A percentile compares a stretch with the other conserved stretches of the same genome.
Evolutionary conservation across 805 yeast genomes (phyloP).

Genomic region (Starmerella vitae): DNA sequence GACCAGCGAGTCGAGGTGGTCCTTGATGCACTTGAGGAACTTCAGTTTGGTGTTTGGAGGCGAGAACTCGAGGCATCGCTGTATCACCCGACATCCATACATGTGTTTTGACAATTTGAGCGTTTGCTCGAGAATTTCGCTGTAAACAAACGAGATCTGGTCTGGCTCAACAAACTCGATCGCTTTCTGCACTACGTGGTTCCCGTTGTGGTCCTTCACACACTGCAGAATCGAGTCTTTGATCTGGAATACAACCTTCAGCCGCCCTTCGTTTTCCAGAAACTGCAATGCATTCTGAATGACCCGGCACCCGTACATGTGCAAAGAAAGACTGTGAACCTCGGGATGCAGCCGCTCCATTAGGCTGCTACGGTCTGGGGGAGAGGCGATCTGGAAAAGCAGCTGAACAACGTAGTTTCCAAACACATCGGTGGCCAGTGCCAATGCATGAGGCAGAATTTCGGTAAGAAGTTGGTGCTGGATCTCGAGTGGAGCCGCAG

Average conservation of each 20-base stretch:
- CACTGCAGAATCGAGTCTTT: conserved; percentile 46
- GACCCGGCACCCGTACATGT: conserved; percentile 97
- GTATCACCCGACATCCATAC: conserved; percentile 95
- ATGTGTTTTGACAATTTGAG: conserved; percentile 88
- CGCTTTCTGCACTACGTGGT: conserved; percentile 92
- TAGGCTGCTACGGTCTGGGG: conserved; percentile 52
- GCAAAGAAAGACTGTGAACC: conserved; percentile 63
- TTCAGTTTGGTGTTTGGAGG: conserved; percentile 46
- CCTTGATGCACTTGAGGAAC: conserved; percentile 58
- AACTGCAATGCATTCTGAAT: conserved; percentile 86
- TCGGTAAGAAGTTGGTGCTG: conserved; percentile 75
- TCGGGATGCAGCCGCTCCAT: conserved; percentile 61
- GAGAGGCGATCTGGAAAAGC: conserved; percentile 70
- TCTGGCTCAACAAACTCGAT: conserved; percentile 73
- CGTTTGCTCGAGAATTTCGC: conserved; percentile 46
- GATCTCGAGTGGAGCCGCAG: conserved; percentile 48
- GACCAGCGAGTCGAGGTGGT: conserved; percentile 58
- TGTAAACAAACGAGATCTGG: conserved; percentile 55
- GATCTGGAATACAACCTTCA: conserved; percentile 56
- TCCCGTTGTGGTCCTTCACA: conserved; percentile 93
- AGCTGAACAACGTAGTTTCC: conserved; percentile 96
- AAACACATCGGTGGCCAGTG: conserved; percentile 88
- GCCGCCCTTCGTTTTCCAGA: conserved; percentile 49
- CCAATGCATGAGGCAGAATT: conserved; percentile 57
- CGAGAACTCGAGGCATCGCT: conserved; percentile 75